Percentiles rank a stretch among this genome's conserved stretches.
Evolutionary conservation across 2,329 filamentous ascomycete genomes (phyloP).

Genomic region (Ascochyta viciae-villosae): DNA sequence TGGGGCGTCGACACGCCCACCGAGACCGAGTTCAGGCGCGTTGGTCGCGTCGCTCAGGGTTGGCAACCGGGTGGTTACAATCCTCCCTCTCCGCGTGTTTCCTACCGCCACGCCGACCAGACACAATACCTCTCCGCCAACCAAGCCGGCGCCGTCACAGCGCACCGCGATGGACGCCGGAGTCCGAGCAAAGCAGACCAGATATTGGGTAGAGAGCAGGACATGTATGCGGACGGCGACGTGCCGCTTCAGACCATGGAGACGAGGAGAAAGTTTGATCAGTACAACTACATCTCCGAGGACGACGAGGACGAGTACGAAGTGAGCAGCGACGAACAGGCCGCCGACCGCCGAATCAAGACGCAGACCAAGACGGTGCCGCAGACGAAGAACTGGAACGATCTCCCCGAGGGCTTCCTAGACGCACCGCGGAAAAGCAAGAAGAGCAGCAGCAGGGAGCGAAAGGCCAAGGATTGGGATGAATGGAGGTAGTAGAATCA

Average conservation of each 20-base stretch:
- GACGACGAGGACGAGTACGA: conserved; percentile 50
- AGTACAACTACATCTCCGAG: conserved; percentile 46
- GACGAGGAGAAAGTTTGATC: conserved; percentile 44
- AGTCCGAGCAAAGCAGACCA: conserved; percentile 51
- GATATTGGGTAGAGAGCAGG: conserved; percentile 49
- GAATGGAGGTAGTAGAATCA: conserved; percentile 30
- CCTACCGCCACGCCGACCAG: conserved; percentile 44
- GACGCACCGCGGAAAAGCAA: conserved; percentile 38
- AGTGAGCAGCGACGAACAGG: conserved; percentile 42
- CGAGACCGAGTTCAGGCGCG: conserved; percentile 45
- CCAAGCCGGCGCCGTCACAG: conserved; percentile 40
- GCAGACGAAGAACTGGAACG: conserved; percentile 55
- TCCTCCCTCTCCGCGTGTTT: conserved; percentile 36
- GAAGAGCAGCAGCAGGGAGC: conserved; percentile 30
- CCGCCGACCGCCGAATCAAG: conserved; percentile 28
- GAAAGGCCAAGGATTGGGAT: conserved; percentile 38
- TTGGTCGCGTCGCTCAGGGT: conserved; percentile 34
- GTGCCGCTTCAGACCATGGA: conserved; percentile 54
- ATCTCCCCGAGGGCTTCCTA: conserved; percentile 56
- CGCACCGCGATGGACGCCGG: conserved; percentile 44
- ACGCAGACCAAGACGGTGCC: conserved; percentile 24
- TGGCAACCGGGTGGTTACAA: conserved; percentile 40
- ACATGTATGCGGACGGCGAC: conserved; percentile 46
- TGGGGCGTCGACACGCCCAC: conserved; percentile 63
- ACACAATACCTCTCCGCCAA: conserved; percentile 46